A percentile compares a stretch with the other conserved stretches of the same genome.
Evolutionary conservation across 2,329 filamentous ascomycete genomes (phyloP).

Genomic region (Trichoderma atroviride): DNA sequence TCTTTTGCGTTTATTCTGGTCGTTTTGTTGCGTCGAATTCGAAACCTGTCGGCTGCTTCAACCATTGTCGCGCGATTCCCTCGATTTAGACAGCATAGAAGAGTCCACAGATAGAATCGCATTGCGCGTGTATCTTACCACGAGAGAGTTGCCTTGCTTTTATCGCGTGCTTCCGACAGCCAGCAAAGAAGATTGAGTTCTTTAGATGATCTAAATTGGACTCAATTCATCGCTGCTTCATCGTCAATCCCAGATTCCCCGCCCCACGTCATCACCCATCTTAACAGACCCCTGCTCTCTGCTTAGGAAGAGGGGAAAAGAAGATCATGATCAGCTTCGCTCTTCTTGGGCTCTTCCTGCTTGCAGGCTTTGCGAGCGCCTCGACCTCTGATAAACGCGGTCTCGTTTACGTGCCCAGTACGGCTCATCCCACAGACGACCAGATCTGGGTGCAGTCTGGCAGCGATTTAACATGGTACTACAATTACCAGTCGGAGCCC

Average conservation of each 20-base stretch:
- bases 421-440: conserved; percentile 62
- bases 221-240: background rate
- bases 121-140: background rate
- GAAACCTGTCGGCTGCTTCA: background rate
- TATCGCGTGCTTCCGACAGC: background rate
- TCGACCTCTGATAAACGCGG: conserved; percentile 64
- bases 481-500: conserved; percentile 70
- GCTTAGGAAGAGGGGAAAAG: background rate
- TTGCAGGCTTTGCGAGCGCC: conserved; percentile 34
- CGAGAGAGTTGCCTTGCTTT: background rate
- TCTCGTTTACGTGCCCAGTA: conserved; percentile 67
- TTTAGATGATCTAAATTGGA: background rate
- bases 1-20: background rate
- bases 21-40: background rate
- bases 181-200: background rate
- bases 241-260: background rate
- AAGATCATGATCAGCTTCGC: background rate
- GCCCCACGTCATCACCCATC: conserved; percentile 1
- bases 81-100: background rate
- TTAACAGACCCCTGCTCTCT: background rate
- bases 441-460: conserved; percentile 61
- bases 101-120: too few relatives aligned
- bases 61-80: background rate
- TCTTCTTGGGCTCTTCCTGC: conserved; percentile 28
- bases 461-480: conserved; percentile 77